Base-by-base conservation (phyloP, 768 basidiomycete genomes). In the Suillus decipiens region DNA sequence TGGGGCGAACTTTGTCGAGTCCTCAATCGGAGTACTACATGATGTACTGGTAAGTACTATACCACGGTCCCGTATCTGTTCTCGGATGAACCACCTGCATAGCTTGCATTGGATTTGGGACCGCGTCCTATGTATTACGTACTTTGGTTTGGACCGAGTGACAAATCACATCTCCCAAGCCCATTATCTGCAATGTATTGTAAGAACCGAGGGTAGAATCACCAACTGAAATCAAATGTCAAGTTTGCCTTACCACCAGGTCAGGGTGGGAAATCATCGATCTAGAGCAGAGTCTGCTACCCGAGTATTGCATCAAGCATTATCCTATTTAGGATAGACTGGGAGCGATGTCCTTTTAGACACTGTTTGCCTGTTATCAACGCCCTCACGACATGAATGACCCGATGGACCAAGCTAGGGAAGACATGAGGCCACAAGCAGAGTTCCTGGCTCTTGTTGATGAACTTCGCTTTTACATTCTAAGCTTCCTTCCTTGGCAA, bases 401-500 rank as follows among this genome's bases (percentile, higher is more conserved):
- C 14, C 47, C 12, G 22, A 24, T 24, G 2, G 24, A 48, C 14
- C 47, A 48, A 48, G 47, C 47, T 15, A 24, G 14, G 24, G 28
- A 24, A 24, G 14, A 48, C 14, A 14, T 4, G 14, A 48, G 12
- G 47, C 47, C 14, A 24, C 24, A 24, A 28, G 14, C 15, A 48
- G 47, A 48, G 47, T 48, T 48, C 47, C 14, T 48, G 22, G 19
- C n/a, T 39, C 60, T 54, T 33, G 36, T 43, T 36, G 43, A 50
- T 5, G 60, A 61, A 37, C 36, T 61, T n/a, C 41, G 19, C 6
- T 24, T n/a, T 19, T 34, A 24, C n/a, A 61, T 61, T 15, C 14
- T 48, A 8, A 48, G 47, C 47, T 48, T 48, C 14, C 47, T 48
- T 48, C 47, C 47, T 28, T 48, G 47, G 47, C 47, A 48, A 48